Conservation (phyloP, 768 basidiomycete species). For the Imleria badia region DNA sequence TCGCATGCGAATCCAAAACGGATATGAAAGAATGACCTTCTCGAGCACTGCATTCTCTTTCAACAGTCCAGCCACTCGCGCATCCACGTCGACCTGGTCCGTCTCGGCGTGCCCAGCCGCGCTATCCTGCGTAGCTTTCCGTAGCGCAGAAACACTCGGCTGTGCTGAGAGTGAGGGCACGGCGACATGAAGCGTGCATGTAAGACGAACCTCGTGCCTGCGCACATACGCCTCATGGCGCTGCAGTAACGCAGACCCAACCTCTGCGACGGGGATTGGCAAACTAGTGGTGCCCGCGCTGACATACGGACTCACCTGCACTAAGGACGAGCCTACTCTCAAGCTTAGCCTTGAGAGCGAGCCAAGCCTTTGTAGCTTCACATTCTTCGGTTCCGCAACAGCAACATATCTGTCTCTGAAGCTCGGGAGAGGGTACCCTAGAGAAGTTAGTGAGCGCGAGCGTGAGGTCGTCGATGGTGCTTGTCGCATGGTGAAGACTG, state of each 20-base stretch:
- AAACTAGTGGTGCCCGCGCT: neutral
- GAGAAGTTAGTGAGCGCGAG: slow-evolving; percentile 71
- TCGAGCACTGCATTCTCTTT: slow-evolving; percentile 64
- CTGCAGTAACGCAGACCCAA: slow-evolving; percentile 85
- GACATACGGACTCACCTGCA: slow-evolving; percentile 61
- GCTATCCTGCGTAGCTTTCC: slow-evolving; percentile 14
- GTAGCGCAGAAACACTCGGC: slow-evolving; percentile 13
- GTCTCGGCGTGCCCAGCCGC: slow-evolving; percentile 5
- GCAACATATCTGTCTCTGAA: slow-evolving; percentile 49
- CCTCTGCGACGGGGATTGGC: slow-evolving; percentile 49
- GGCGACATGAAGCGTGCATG: slow-evolving; percentile 7
- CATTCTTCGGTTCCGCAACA: slow-evolving; percentile 69
- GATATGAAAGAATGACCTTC: slow-evolving; percentile 26
- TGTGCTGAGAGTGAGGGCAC: slow-evolving; percentile 18
- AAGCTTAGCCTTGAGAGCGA: slow-evolving; percentile 62
- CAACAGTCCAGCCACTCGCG: slow-evolving; percentile 36
- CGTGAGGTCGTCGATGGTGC: slow-evolving; percentile 79
- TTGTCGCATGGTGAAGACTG: slow-evolving; percentile 52
- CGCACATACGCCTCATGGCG: slow-evolving; percentile 85
- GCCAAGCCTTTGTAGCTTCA: slow-evolving; percentile 63
- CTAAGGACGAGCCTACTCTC: slow-evolving; percentile 80
- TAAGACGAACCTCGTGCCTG: slow-evolving; percentile 56
- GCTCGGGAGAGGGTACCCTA: slow-evolving; percentile 72
- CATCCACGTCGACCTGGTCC: slow-evolving; percentile 29
- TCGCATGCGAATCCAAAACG: neutral